Conservation (phyloP, 1,139 yeast genomes). For the Meyerozyma guilliermondii region DNA sequence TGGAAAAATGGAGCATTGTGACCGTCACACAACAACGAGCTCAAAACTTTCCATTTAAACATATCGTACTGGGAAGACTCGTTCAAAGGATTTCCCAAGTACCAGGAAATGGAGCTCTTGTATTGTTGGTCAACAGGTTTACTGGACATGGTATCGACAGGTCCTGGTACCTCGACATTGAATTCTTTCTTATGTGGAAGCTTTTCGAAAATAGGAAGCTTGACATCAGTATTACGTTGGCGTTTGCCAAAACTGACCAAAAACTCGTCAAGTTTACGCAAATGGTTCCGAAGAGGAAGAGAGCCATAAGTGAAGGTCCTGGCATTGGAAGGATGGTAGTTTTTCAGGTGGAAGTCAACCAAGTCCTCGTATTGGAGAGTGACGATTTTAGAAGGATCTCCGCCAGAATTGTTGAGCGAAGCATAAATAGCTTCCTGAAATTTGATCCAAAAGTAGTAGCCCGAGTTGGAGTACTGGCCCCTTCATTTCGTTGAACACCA, state of each 20-base stretch:
- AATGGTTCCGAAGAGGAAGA: conserved; percentile 58
- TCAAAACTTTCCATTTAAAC: conserved; percentile 68
- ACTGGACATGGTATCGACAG: conserved; percentile 67
- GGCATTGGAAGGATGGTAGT: conserved; percentile 90
- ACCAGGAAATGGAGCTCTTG: conserved; percentile 85
- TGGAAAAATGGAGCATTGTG: conserved; percentile 89
- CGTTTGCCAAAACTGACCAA: conserved; percentile 54
- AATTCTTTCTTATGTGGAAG: conserved; percentile 1
- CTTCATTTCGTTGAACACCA: conserved; percentile 97
- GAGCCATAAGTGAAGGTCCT: conserved; percentile 86
- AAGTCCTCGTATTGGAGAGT: conserved; percentile 69
- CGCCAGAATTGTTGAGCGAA: conserved; percentile 84
- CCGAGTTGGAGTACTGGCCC: conserved; percentile 91
- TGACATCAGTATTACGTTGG: conserved; percentile 18
- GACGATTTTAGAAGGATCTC: conserved; percentile 83
- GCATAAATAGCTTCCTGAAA: conserved; percentile 87
- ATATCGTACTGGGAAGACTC: conserved; percentile 49
- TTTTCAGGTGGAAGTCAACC: conserved; percentile 62
- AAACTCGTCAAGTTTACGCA: conserved; percentile 50
- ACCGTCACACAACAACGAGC: conserved; percentile 78
- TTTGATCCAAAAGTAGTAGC: conserved; percentile 78
- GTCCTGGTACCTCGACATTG: conserved; percentile 49
- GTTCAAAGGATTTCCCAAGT: conserved; percentile 69
- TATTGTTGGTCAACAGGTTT: conserved; percentile 65
- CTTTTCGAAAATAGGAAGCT: conserved; percentile 22